Evolutionary conservation across 768 basidiomycete genomes (phyloP).

Genomic region (Mrakia blollopis): DNA sequence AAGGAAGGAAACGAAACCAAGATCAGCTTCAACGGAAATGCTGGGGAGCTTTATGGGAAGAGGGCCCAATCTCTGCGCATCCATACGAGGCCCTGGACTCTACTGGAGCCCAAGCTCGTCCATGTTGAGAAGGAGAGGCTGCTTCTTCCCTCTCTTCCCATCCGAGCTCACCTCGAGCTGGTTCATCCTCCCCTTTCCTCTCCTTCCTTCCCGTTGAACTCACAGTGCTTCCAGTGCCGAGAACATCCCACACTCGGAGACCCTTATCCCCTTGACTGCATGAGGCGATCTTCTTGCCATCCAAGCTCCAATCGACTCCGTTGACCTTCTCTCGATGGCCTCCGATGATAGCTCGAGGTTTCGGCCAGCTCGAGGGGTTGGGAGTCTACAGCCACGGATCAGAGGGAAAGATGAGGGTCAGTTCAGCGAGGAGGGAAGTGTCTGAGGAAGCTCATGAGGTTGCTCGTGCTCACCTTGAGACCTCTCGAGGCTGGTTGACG

Average conservation of each 20-base stretch:
- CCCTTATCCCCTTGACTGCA: conserved; percentile 14
- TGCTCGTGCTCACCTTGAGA: background rate
- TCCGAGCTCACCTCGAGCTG: background rate
- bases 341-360: conserved; percentile 7
- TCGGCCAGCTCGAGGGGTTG: background rate
- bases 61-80: no score
- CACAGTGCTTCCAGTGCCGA: conserved; percentile 3
- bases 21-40: background rate
- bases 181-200: background rate
- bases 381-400: background rate
- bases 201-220: background rate
- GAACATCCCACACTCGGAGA: conserved; percentile 23
- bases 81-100: no score
- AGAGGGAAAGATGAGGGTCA: background rate
- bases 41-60: no score
- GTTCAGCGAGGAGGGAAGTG: background rate
- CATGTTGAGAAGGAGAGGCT: background rate
- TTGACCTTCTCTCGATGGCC: conserved; percentile 28
- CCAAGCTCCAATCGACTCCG: conserved; percentile 18
- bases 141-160: background rate
- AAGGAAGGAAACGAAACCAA: no score
- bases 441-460: no score
- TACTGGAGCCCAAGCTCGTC: background rate
- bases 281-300: conserved; percentile 21
- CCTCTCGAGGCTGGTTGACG: background rate